A percentile compares a stretch with the other conserved stretches of the same genome.
phyloP scores from a whole-genome alignment of 2,329 filamentous ascomycete species.

The Colletotrichum coccodes region DNA sequence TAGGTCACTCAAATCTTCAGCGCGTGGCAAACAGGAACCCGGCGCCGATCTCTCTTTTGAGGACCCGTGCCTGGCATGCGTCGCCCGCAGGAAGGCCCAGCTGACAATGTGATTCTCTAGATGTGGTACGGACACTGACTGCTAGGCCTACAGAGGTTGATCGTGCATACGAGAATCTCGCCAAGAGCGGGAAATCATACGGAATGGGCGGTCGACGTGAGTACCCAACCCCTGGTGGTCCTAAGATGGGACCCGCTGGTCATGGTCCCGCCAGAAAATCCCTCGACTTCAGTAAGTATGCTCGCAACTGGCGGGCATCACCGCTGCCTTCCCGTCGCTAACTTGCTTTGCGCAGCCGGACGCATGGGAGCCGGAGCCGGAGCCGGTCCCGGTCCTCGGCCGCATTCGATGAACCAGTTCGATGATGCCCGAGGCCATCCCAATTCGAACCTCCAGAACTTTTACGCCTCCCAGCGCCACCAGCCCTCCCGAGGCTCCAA shows the following conservation, averaged over 20 bases:
- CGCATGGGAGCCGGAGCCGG: slow-evolving; percentile 64
- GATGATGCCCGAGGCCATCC: slow-evolving; percentile 76
- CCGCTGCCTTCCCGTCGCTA: slow-evolving; percentile 35
- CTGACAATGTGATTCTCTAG: slow-evolving; percentile 28
- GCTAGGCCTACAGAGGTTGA: slow-evolving; percentile 80
- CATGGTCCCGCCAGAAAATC: slow-evolving; percentile 41
- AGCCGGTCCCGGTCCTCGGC: slow-evolving; percentile 72
- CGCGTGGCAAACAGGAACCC: slow-evolving; percentile 2
- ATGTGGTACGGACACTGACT: slow-evolving; percentile 35
- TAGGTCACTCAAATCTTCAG: slow-evolving; percentile 60
- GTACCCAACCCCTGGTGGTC: slow-evolving; percentile 70
- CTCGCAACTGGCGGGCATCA: slow-evolving; percentile 33
- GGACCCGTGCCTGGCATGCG: not conserved
- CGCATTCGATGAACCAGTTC: slow-evolving; percentile 88
- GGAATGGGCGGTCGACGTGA: slow-evolving; percentile 80
- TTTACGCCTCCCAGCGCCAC: slow-evolving; percentile 93
- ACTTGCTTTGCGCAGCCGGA: slow-evolving; percentile 65
- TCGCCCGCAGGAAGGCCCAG: slow-evolving; percentile 18
- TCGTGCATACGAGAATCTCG: slow-evolving; percentile 91
- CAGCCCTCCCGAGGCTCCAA: slow-evolving; percentile 83
- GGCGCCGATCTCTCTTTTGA: not conserved
- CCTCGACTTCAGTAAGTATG: slow-evolving; percentile 41
- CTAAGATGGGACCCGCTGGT: slow-evolving; percentile 41
- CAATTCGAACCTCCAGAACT: slow-evolving; percentile 88
- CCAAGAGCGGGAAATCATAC: slow-evolving; percentile 97